A percentile compares a stretch with the other conserved stretches of the same genome.
These are phyloP conservation scores for Cutaneotrichosporon spelunceum DNA, from an alignment of 1,284 basidiomycete genomes.

Conservation along the genomic window DNA sequence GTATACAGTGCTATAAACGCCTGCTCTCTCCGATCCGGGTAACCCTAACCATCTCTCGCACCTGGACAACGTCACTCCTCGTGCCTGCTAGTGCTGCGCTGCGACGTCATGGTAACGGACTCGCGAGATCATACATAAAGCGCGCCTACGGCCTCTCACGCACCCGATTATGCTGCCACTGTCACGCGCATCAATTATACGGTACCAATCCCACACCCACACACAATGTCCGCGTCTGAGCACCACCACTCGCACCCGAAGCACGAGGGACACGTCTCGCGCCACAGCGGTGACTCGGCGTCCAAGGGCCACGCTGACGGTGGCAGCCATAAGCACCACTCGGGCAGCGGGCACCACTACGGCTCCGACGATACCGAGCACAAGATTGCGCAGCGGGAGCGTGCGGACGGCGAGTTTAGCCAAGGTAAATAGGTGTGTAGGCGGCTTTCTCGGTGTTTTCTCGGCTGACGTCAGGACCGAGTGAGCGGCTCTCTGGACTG, in stretches of 20 bases:
- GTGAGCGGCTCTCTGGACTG: not conserved
- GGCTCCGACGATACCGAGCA: not conserved
- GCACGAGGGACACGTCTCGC: slow-evolving; percentile 25
- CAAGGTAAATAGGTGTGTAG: not conserved
- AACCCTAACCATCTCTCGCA: too few relatives aligned
- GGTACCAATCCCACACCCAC: slow-evolving; percentile 1
- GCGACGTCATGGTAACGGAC: too few relatives aligned
- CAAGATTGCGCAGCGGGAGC: not conserved
- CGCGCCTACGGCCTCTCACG: too few relatives aligned
- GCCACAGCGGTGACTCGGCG: slow-evolving; percentile 7
- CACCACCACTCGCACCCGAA: slow-evolving; percentile 23
- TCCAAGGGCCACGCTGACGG: slow-evolving; percentile 2
- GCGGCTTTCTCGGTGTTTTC: not conserved
- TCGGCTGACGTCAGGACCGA: not conserved
- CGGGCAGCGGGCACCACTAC: not conserved
- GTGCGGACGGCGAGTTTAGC: not conserved
- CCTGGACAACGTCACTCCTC: too few relatives aligned
- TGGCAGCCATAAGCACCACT: slow-evolving; percentile 1
- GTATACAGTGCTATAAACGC: too few relatives aligned
- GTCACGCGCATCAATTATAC: too few relatives aligned
- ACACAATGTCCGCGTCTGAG: slow-evolving; percentile 27
- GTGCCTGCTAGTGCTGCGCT: too few relatives aligned
- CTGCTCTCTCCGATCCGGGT: too few relatives aligned
- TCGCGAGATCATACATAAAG: too few relatives aligned
- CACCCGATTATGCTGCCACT: too few relatives aligned